Evolutionary conservation across 2,329 filamentous ascomycete genomes (phyloP).

Genomic region (Penicillium italicum): DNA sequence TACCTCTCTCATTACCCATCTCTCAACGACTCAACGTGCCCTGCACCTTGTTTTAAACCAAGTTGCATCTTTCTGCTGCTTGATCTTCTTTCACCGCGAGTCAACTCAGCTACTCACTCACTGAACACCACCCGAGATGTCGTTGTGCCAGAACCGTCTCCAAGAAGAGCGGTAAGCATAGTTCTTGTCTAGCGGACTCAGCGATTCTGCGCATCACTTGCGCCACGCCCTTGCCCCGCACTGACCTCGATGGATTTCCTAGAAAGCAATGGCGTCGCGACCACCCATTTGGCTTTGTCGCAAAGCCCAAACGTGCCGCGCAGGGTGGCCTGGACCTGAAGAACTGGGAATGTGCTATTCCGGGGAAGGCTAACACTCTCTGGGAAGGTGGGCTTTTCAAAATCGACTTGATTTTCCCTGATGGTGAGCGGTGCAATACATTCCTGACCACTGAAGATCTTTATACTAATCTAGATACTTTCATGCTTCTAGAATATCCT

Average conservation of each 20-base stretch:
- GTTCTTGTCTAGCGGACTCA: not conserved
- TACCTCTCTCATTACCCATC: not conserved
- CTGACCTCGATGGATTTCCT: conserved; percentile 16
- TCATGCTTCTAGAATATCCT: conserved; percentile 70
- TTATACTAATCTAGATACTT: conserved; percentile 12
- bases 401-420: conserved; percentile 85
- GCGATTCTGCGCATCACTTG: not conserved
- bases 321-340: conserved; percentile 86
- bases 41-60: not conserved
- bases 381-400: conserved; percentile 99
- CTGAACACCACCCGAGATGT: conserved; percentile 54
- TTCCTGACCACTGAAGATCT: conserved; percentile 7
- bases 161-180: conserved; percentile 71
- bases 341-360: conserved; percentile 93
- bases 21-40: not conserved
- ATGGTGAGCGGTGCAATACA: conserved; percentile 59
- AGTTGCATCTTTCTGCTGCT: not conserved
- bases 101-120: not conserved
- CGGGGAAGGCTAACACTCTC: conserved; percentile 92
- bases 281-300: conserved; percentile 96
- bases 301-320: conserved; percentile 75
- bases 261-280: conserved; percentile 97
- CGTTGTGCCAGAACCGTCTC: conserved; percentile 81
- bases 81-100: not conserved
- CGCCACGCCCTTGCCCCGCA: not conserved